Conservation (phyloP, 1,284 basidiomycete species). For the Trichosporon inkin region DNA sequence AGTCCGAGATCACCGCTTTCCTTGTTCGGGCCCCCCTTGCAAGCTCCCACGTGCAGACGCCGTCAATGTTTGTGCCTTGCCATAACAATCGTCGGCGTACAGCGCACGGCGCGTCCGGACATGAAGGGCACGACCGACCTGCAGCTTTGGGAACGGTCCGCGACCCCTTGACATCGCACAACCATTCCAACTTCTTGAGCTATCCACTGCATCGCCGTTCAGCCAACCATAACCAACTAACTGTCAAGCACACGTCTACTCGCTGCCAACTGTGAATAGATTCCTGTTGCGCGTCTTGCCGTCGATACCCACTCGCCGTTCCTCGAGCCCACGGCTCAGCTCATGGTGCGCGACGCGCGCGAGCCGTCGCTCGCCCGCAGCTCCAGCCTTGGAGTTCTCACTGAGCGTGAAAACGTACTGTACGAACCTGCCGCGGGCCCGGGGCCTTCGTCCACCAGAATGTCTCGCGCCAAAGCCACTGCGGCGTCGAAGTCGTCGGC, state of each 20-base stretch:
- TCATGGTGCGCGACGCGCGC: slow-evolving; percentile 18
- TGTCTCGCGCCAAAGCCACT: neutral
- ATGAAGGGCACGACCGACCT: neutral
- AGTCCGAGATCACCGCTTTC: neutral
- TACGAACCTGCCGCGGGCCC: neutral
- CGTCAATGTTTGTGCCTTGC: slow-evolving; percentile 1
- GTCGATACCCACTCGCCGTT: neutral
- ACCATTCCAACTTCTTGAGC: neutral
- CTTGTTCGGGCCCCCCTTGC: neutral
- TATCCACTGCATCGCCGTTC: neutral
- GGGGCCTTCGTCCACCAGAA: neutral
- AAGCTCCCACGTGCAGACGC: neutral
- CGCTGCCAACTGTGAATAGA: neutral
- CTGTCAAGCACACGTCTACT: neutral
- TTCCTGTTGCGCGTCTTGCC: neutral
- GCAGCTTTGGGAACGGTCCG: neutral
- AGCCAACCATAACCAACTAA: slow-evolving; percentile 1
- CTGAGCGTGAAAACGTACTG: neutral
- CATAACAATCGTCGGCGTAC: slow-evolving; percentile 1
- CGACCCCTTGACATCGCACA: neutral
- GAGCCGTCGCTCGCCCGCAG: slow-evolving; percentile 13
- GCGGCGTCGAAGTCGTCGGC: neutral
- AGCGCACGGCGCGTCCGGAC: neutral
- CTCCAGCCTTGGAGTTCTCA: neutral
- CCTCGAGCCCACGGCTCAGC: neutral